Percentiles rank a stretch among this genome's conserved stretches.
Evolutionary conservation across 129 eudicot species (phyloP).

Genomic region (Tagetes patula): DNA sequence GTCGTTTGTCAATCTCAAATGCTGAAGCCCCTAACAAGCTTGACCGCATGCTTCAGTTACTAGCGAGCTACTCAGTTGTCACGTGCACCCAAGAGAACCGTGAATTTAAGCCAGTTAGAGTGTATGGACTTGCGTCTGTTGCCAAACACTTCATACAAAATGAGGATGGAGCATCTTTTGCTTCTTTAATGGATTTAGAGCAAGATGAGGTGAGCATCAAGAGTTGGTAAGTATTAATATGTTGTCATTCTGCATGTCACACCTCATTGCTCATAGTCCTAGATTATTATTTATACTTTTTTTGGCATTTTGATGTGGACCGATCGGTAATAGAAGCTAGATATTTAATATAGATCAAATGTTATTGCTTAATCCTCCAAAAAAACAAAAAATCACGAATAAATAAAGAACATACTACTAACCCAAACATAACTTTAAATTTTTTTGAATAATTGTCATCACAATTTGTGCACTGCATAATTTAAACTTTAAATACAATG

Average conservation of each 20-base stretch:
- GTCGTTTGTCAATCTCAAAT: background rate
- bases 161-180: slow-evolving; percentile 7
- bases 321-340: too few species aligned
- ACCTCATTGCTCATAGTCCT: too few species aligned
- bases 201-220: slow-evolving; percentile 1
- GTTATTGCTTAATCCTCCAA: too few species aligned
- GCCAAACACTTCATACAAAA: slow-evolving; percentile 7
- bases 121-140: slow-evolving; percentile 1
- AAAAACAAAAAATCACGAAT: too few species aligned
- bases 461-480: too few species aligned
- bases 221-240: background rate
- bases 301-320: too few species aligned
- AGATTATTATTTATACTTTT: too few species aligned
- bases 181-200: background rate
- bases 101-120: background rate
- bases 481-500: too few species aligned
- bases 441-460: too few species aligned
- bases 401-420: too few species aligned
- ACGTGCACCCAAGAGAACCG: slow-evolving; percentile 1
- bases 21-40: slow-evolving; percentile 8
- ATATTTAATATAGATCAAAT: too few species aligned
- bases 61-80: background rate
- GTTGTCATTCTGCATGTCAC: background rate
- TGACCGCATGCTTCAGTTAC: slow-evolving; percentile 1
- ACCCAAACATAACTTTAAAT: too few species aligned